Evolutionary conservation across 306 rosid genomes (phyloP), one percentile per base, ranked within the genome.

Genomic region (Gleditsia sinensis): DNA sequence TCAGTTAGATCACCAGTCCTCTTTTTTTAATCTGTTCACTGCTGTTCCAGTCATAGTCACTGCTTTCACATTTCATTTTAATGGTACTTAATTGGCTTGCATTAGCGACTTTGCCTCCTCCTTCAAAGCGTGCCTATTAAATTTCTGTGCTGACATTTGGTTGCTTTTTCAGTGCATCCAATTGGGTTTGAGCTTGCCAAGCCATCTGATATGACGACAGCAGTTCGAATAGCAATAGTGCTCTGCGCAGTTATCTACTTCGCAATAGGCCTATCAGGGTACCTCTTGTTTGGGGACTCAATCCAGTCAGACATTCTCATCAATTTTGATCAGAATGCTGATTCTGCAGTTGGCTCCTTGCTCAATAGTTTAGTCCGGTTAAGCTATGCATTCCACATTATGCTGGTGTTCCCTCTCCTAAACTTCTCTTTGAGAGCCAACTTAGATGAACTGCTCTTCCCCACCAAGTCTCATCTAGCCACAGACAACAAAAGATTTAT

Each of bases 41-140:
- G 92, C 94, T 12, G 93, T 94, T 19, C 99, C 99, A 0, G 97
- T 94, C 79, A 84, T 94, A 20, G 97, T 94, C 76, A 90, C 96
- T 0, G 95, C 96, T 57, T 94, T 94, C 88, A 86, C 96, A 39
- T 94, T 94, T 77, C 99, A 94, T 77, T 92, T 87, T 82, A 94
- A 92, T 50, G 96, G 99, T 82, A 85, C 60, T 55, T n/a, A n/a
- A n/a, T n/a, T 50, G 33, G 7, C 6, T 68, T 7, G 40, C 50
- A 71, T 13, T 54, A 19, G 20, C 14, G 5, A 24, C 17, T 37
- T 70, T 46, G 33, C 14, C 37, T 51, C 13, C 27, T 55, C 21
- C 20, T 40, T 54, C 9, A 14, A 11, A 3, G 17, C 49, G 30
- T 27, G 11, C 13, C 16, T 30, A 43, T 40, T 19, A 45, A 56